A percentile compares a stretch with the other conserved stretches of the same genome.
phyloP scores from a whole-genome alignment of 169 alveolate species.

The Besnoitia besnoiti region DNA sequence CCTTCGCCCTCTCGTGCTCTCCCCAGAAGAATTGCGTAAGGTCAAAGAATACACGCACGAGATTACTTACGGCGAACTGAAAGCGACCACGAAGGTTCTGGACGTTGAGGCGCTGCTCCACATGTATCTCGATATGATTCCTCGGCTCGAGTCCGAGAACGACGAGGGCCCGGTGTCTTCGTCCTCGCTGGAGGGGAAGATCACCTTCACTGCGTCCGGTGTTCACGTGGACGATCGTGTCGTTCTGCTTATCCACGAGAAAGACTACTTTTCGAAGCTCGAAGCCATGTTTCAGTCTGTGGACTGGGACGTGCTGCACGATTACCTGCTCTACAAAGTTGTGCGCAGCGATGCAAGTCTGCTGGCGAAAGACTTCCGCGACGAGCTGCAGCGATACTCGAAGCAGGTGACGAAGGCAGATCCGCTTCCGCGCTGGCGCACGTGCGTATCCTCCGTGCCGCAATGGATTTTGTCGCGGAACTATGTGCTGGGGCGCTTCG shows the following conservation, averaged over 20 bases:
- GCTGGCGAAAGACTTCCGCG: conserved; percentile 20
- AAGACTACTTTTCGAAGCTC: conserved; percentile 27
- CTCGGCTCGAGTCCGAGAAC: not conserved
- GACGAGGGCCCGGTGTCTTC: not conserved
- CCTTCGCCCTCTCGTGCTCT: not conserved
- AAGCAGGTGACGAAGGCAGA: conserved; percentile 4
- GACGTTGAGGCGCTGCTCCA: not conserved
- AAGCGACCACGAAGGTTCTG: not conserved
- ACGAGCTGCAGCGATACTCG: not conserved
- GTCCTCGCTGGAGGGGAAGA: not conserved
- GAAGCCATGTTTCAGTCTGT: not conserved
- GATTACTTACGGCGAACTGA: conserved; percentile 3
- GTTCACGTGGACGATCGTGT: not conserved
- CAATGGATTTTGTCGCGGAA: conserved; percentile 17
- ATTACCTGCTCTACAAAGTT: not conserved
- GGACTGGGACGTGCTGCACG: conserved; percentile 34
- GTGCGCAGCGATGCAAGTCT: conserved; percentile 9
- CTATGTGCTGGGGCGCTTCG: not conserved
- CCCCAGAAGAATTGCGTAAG: not conserved
- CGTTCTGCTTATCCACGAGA: conserved; percentile 6
- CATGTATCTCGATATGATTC: not conserved
- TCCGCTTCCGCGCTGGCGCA: conserved; percentile 36
- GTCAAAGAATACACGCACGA: not conserved
- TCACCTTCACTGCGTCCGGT: not conserved
- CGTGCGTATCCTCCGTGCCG: not conserved